These are phyloP conservation scores for Fusarium verrucosum DNA, from an alignment of 2,329 filamentous ascomycete species.

Conservation along the genomic window DNA sequence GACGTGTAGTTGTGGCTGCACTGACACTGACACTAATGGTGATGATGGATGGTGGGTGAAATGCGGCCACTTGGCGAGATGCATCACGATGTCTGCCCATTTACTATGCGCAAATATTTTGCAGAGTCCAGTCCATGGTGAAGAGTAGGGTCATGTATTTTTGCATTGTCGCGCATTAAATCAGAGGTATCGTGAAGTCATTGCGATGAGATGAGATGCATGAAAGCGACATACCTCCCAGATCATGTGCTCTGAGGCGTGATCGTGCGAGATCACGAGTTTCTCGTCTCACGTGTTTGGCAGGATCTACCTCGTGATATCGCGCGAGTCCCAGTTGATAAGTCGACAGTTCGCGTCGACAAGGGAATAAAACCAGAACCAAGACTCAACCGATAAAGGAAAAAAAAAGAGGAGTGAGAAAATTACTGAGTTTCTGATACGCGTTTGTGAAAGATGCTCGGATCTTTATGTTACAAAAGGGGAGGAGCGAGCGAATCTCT, in stretches of 20 bases:
- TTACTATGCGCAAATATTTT: slow-evolving; percentile 13
- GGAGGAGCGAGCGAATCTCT: slow-evolving; percentile 26
- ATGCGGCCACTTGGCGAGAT: slow-evolving; percentile 30
- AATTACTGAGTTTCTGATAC: slow-evolving; percentile 21
- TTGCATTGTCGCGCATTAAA: slow-evolving; percentile 9
- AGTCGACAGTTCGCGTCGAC: slow-evolving; percentile 40
- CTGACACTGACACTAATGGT: not conserved
- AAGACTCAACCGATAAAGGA: slow-evolving; percentile 15
- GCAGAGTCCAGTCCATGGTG: not conserved
- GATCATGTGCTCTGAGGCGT: slow-evolving; percentile 55
- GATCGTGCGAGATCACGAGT: slow-evolving; percentile 55
- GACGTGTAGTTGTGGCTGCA: slow-evolving; percentile 9
- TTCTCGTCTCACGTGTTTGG: slow-evolving; percentile 57
- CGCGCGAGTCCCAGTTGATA: slow-evolving; percentile 50
- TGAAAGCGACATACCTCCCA: slow-evolving; percentile 54
- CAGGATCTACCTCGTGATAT: slow-evolving; percentile 61
- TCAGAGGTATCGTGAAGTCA: slow-evolving; percentile 32
- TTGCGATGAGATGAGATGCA: slow-evolving; percentile 31
- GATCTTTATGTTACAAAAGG: slow-evolving; percentile 46
- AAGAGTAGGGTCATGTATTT: not conserved
- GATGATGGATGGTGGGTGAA: slow-evolving; percentile 6
- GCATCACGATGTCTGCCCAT: slow-evolving; percentile 5
- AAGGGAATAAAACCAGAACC: not conserved
- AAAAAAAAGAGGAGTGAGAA: slow-evolving; percentile 11
- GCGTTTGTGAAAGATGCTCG: slow-evolving; percentile 31